Conservation (phyloP, 202 grass and related monocot genomes). For the Panicum virgatum region DNA sequence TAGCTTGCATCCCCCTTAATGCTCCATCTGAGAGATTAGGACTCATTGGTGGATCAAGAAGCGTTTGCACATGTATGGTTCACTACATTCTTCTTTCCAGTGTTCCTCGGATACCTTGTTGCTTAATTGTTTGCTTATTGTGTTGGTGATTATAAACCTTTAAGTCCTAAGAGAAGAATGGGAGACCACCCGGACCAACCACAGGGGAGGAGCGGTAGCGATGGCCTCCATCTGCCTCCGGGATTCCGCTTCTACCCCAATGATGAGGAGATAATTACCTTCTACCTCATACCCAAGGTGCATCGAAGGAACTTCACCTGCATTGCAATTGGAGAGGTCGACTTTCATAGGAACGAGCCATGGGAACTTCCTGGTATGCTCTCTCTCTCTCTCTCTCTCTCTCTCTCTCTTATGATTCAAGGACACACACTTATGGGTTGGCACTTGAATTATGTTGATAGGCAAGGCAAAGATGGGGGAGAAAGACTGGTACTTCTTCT, state of each 20-base stretch:
- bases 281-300: conserved; percentile 53
- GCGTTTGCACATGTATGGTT: neutral
- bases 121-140: neutral
- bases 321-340: conserved; percentile 31
- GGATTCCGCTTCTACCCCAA: conserved; percentile 56
- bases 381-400: too few species aligned
- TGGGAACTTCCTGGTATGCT: neutral
- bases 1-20: neutral
- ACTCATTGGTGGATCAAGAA: neutral
- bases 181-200: neutral
- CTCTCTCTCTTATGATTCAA: neutral
- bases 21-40: neutral
- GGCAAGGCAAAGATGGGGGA: conserved; percentile 77
- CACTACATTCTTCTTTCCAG: neutral
- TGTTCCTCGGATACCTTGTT: neutral
- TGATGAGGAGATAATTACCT: conserved; percentile 51
- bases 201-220: neutral
- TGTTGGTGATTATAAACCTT: neutral
- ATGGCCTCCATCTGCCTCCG: conserved; percentile 5
- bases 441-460: conserved; percentile 34
- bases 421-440: neutral
- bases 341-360: conserved; percentile 52
- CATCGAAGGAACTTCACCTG: neutral
- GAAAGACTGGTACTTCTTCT: conserved; percentile 83
- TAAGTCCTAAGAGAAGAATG: neutral